Conservation (phyloP, 352 stramenopile species). For the Globisporangium nagaii region DNA sequence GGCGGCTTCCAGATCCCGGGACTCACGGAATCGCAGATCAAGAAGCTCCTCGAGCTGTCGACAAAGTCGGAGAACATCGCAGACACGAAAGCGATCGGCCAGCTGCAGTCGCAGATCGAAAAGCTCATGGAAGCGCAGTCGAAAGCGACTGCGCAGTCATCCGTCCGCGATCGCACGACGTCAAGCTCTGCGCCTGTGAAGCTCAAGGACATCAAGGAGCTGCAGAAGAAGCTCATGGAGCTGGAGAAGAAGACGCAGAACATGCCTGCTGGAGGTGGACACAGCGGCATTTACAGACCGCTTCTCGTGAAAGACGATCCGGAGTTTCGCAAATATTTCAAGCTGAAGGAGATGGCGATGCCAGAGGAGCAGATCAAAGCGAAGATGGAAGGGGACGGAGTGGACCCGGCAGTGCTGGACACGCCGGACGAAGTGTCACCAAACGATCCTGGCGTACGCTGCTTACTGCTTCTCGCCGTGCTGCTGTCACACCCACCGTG, state of each 20-base stretch:
- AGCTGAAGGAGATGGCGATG: constrained; percentile 78
- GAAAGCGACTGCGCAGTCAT: constrained; percentile 18
- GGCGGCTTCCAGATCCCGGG: constrained; percentile 38
- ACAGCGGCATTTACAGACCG: constrained; percentile 37
- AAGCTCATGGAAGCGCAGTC: constrained; percentile 51
- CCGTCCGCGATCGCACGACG: constrained; percentile 19
- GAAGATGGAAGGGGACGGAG: constrained; percentile 75
- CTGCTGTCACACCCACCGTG: too few species aligned
- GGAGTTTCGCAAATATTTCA: constrained; percentile 77
- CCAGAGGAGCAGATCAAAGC: constrained; percentile 69
- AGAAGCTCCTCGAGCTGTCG: constrained; percentile 63
- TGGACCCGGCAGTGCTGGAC: constrained; percentile 57
- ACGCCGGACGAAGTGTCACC: constrained; percentile 64
- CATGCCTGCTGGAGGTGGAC: constrained; percentile 9
- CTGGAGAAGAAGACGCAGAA: constrained; percentile 70
- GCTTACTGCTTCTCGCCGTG: not conserved
- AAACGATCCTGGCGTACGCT: constrained; percentile 68
- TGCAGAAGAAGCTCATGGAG: constrained; percentile 69
- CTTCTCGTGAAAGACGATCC: constrained; percentile 70
- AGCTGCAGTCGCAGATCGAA: constrained; percentile 68
- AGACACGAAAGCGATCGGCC: constrained; percentile 41
- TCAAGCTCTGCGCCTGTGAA: constrained; percentile 40
- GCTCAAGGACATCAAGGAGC: constrained; percentile 66
- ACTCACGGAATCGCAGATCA: constrained; percentile 56
- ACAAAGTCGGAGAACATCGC: constrained; percentile 45